Base-by-base conservation (phyloP, 352 stramenopile species). In the Pythium phragmitis region DNA sequence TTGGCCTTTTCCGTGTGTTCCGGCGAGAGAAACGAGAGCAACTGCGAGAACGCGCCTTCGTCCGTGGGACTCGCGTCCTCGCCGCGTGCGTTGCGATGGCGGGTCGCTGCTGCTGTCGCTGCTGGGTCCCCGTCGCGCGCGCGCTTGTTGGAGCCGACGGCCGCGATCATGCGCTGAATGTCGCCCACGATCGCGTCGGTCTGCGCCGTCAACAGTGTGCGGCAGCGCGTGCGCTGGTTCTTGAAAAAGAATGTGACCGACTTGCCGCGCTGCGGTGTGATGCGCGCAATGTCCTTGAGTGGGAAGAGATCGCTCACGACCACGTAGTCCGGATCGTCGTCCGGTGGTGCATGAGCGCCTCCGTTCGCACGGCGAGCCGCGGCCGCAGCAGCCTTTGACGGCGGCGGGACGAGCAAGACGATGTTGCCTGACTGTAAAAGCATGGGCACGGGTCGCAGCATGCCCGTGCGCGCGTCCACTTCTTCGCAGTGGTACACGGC, bases 231-330 rank as follows among this genome's bases (percentile, higher is more conserved):
- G 33, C 69, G 63, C 19, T 73, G 76, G 57, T 87, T 66, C 63
- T 88, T 88, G 67, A 93, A 93, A 72, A 93, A 93, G 14, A 93
- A 66, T 37, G 82, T 93, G 61, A 93, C 52, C 21, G 85, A 91
- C 63, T 90, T 91, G 63, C 82, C 77, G 55, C 73, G 67, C 52
- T 91, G 82, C 11, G 85, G 85, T 2, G 85, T 91, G 69, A 93
- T 90, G 14, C 85, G 82, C 16, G 85, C 74, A 41, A 93, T 74
- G 30, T 91, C 79, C 19, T 76, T 78, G 17, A 93, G 69, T 12
- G 73, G 72, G 33, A 93, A 87, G 28, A 91, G 57, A 33, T 89
- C 79, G 37, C 74, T 65, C 33, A 93, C 79, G 63, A 83, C 84
- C 41, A 91, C 65, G 48, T 78, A 82, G 13, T 80, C 72, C 17